Percentiles rank a stretch among this genome's conserved stretches.
Evolutionary conservation across 2,329 filamentous ascomycete genomes (phyloP).

Genomic region (Bipolaris zeicola): DNA sequence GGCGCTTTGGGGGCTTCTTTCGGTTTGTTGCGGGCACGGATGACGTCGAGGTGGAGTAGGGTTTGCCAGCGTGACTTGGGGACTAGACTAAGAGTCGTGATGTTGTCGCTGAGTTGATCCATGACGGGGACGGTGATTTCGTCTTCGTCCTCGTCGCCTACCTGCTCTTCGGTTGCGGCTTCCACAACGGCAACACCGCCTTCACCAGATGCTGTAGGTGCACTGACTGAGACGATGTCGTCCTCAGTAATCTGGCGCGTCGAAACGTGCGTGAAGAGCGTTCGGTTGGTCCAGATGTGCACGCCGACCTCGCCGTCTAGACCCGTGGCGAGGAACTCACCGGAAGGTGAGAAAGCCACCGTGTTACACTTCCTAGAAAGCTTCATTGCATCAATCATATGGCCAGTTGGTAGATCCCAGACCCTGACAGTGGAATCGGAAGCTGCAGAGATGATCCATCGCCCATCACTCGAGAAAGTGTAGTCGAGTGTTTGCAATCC

Average conservation of each 20-base stretch:
- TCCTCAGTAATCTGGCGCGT: conserved; percentile 83
- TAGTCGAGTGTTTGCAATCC: conserved; percentile 49
- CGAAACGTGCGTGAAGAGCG: conserved; percentile 85
- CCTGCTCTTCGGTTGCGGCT: conserved; percentile 69
- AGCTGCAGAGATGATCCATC: conserved; percentile 90
- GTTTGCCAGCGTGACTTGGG: conserved; percentile 95
- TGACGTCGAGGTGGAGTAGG: conserved; percentile 86
- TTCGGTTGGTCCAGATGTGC: conserved; percentile 95
- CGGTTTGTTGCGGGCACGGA: conserved; percentile 90
- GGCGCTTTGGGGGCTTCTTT: conserved; percentile 89
- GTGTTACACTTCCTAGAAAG: conserved; percentile 80
- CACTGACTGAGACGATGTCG: conserved; percentile 68
- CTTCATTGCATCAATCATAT: conserved; percentile 90
- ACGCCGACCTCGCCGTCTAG: conserved; percentile 83
- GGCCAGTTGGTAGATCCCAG: conserved; percentile 95
- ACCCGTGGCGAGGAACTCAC: conserved; percentile 92
- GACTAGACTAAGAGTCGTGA: conserved; percentile 87
- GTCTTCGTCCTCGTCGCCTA: conserved; percentile 51
- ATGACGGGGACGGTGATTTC: conserved; percentile 56
- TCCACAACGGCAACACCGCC: conserved; percentile 76
- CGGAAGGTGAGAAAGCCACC: conserved; percentile 84
- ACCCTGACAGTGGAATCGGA: conserved; percentile 80
- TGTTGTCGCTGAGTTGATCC: conserved; percentile 79
- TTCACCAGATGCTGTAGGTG: conserved; percentile 82
- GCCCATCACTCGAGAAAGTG: conserved; percentile 84